Evolutionary conservation across 2,329 filamentous ascomycete species (phyloP), one percentile per base, ranked within the genome.

Genomic region (Colletotrichum tropicale): DNA sequence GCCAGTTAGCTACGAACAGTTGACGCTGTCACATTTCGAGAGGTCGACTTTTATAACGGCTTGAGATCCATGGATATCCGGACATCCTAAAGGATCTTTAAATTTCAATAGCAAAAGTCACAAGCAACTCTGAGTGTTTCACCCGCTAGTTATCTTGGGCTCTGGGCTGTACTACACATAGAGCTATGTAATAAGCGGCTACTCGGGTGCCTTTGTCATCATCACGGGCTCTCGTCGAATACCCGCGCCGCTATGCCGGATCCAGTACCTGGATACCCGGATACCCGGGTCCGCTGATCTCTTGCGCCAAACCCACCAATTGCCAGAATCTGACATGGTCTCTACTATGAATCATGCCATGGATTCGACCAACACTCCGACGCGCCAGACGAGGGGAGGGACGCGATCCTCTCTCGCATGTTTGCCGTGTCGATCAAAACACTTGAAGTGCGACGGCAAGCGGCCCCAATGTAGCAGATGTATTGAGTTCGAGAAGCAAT

Each of bases 401-500:
- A 58, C 79, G 15, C 80, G 80, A 52, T 84, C 82, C 1, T 81
- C 83, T 4, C 77, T 87, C 68, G 89, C 89, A 16, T 91, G 89
- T 79, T 85, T 89, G 12, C 86, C 86, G 32, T 91, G 89, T 74
- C 85, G 89, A 24, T 87, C 83, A 26, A 83, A 88, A 38, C 89
- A 91, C 79, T 80, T 90, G 43, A 90, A 89, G 78, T 91, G 89
- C 79, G 88, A 90, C 78, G 88, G 86, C 15, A 85, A 85, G 34
- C 84, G 86, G 18, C 88, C 88, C 7, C 85, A 83, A 64, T 90
- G 89, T 74, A 81, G 78, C 10, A 83, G 88, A 70, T 91, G 89
- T 78, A 78, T 78, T 30, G 81, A 83, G 12, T 85, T 87, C 58
- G 82, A 83, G 10, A 85, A 86, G 30, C 82, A 86, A 4, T 91